These are phyloP conservation scores for Harringtonia aguacate DNA, from an alignment of 2,329 filamentous ascomycete genomes.

Conservation along the genomic window DNA sequence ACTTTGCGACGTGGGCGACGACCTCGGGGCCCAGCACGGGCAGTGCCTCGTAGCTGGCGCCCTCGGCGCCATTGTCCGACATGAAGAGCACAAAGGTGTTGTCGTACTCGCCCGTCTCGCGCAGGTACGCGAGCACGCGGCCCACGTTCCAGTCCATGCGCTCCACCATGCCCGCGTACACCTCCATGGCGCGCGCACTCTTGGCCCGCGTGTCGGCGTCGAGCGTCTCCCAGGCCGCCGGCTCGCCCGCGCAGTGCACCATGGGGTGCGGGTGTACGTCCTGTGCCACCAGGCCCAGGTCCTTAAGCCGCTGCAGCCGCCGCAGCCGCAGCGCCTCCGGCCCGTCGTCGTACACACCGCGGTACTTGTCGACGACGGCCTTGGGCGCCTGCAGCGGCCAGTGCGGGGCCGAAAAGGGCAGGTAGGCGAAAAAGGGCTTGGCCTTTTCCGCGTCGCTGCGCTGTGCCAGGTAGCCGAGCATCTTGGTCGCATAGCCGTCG, in stretches of 20 bases:
- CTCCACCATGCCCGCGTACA: slow-evolving; percentile 55
- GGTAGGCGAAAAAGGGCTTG: slow-evolving; percentile 46
- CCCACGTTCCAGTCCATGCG: slow-evolving; percentile 50
- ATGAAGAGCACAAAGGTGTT: slow-evolving; percentile 56
- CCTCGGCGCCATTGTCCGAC: slow-evolving; percentile 40
- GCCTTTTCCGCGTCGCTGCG: slow-evolving; percentile 25
- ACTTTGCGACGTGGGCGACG: slow-evolving; percentile 27
- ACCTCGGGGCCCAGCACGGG: slow-evolving; percentile 12
- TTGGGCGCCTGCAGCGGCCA: slow-evolving; percentile 51
- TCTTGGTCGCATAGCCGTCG: slow-evolving; percentile 39
- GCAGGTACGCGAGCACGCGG: slow-evolving; percentile 44
- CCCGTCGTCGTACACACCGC: slow-evolving; percentile 49
- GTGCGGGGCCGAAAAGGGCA: slow-evolving; percentile 52
- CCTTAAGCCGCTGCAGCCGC: slow-evolving; percentile 41
- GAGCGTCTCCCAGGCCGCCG: too few species aligned
- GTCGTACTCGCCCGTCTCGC: slow-evolving; percentile 45
- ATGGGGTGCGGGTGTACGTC: too few species aligned
- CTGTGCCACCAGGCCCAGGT: too few species aligned
- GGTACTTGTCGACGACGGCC: slow-evolving; percentile 44
- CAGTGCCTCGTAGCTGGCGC: slow-evolving; percentile 13
- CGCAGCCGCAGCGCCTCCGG: slow-evolving; percentile 43
- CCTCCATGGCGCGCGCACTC: slow-evolving; percentile 46
- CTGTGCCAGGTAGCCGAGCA: slow-evolving; percentile 38
- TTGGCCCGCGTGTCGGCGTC: too few species aligned
- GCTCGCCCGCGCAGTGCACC: too few species aligned